Evolutionary conservation across 768 basidiomycete species (phyloP), one percentile per base, ranked within the genome.

Genomic region (Lactarius hatsudake): DNA sequence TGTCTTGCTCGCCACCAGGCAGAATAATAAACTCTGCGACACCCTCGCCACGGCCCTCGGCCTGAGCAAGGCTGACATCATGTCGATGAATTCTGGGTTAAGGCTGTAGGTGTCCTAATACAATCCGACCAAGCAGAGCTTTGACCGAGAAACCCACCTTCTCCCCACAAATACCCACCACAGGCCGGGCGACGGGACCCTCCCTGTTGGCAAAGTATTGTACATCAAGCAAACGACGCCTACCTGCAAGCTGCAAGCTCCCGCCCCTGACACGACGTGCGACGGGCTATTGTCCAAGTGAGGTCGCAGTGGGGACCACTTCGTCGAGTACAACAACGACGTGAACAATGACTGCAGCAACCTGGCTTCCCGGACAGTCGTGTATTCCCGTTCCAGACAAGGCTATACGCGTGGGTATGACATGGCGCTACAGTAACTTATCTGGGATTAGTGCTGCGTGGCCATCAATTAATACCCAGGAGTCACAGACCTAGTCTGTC

Each of bases 241-340:
- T 18, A 5, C 2, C 3, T 68, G 36, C 36, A 36, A 36, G 36
- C 12, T 12, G 36, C 36, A 36, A 12, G 36, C 9, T 36, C 36
- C 36, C 36, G 36, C 10, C 36, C 12, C 12, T 36, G 36, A 10
- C 36, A 32, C 28, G 32, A 36, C 54, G 28, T 70, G 69, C 40
- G 18, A 40, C 10, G 40, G 2, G 26, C 43, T 70, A 5, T 30
- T 55, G 5, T 20, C 23, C 5, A 4, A 10, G 3, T 68, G 28
- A 54, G 53, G 61, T 20, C 43, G 68, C 42, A 59, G 55, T 15
- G 0, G 2, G 18, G 8, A 1, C 12, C 1, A 28, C 2, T 68
- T 70, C 32, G 40, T 59, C 23, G 2, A 36, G 5, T 68, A 60
- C 13, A 68, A 70, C 17, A 62, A 64, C 59, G 15, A 64, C 10